phyloP scores from a whole-genome alignment of 1,284 basidiomycete species.

The Calocybe gambosa region DNA sequence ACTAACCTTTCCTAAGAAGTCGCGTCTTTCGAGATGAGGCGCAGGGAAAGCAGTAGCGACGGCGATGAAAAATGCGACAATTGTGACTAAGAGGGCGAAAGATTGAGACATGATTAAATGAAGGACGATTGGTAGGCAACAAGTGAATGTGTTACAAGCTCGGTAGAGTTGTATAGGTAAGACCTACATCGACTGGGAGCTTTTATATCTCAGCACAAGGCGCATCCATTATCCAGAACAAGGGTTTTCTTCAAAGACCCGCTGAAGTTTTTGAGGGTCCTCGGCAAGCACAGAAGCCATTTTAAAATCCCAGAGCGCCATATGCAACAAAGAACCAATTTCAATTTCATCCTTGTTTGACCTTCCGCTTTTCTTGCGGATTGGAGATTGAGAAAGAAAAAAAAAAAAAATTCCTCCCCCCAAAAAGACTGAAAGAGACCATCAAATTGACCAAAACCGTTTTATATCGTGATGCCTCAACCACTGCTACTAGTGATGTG shows the following conservation, averaged over 20 bases:
- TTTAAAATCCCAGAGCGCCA: background rate
- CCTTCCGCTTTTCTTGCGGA: background rate
- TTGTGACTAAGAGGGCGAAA: slow-evolving; percentile 9
- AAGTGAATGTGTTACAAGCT: slow-evolving; percentile 7
- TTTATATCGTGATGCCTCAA: slow-evolving; percentile 7
- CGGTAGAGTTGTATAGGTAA: background rate
- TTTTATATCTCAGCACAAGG: slow-evolving; percentile 3
- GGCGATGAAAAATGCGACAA: slow-evolving; percentile 8
- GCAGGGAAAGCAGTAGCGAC: slow-evolving; percentile 8
- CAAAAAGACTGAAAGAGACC: background rate
- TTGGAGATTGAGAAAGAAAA: background rate
- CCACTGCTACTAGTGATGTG: slow-evolving; percentile 1
- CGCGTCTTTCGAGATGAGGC: slow-evolving; percentile 6
- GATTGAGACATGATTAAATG: slow-evolving; percentile 9
- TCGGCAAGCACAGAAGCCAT: background rate
- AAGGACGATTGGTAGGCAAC: slow-evolving; percentile 3
- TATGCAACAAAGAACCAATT: background rate
- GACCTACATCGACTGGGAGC: background rate
- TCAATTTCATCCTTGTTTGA: background rate
- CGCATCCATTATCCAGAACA: slow-evolving; percentile 1
- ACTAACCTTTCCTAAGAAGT: slow-evolving; percentile 12
- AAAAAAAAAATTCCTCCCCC: background rate
- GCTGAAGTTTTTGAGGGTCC: slow-evolving; percentile 3
- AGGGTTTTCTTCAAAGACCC: background rate
- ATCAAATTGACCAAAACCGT: slow-evolving; percentile 14